Conservation (phyloP, 495 filamentous ascomycete species). For the Amniculicola lignicola region DNA sequence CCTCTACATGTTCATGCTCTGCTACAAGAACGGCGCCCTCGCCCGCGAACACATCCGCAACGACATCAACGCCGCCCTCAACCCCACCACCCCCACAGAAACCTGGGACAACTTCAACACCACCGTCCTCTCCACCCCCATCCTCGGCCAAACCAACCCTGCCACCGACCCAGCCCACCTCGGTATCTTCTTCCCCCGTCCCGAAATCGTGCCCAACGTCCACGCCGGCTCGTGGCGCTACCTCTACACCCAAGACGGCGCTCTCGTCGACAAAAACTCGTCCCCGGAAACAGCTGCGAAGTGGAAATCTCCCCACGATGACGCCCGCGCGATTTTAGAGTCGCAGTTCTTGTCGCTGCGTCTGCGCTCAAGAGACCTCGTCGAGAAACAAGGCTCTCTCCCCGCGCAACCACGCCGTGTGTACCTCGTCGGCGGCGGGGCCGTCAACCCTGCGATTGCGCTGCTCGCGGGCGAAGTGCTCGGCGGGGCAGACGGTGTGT, state of each 20-base stretch:
- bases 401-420: slow-evolving; percentile 83
- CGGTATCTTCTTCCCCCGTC: slow-evolving; percentile 88
- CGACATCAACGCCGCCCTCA: slow-evolving; percentile 53
- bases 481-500: slow-evolving; percentile 84
- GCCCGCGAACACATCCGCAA: slow-evolving; percentile 88
- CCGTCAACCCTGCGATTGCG: slow-evolving; percentile 81
- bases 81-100: slow-evolving; percentile 45
- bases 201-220: slow-evolving; percentile 93
- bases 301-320: slow-evolving; percentile 58
- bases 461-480: slow-evolving; percentile 78
- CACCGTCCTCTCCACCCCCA: slow-evolving; percentile 58
- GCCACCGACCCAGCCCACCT: slow-evolving; percentile 65
- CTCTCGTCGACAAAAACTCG: slow-evolving; percentile 33
- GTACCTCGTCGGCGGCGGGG: slow-evolving; percentile 91
- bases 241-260: slow-evolving; percentile 62
- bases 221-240: slow-evolving; percentile 80
- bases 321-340: slow-evolving; percentile 88
- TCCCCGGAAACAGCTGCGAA: slow-evolving; percentile 34
- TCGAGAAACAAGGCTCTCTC: slow-evolving; percentile 53
- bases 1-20: slow-evolving; percentile 90
- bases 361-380: slow-evolving; percentile 72
- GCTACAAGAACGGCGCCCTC: slow-evolving; percentile 96
- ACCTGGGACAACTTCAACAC: slow-evolving; percentile 78
- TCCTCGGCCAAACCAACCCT: slow-evolving; percentile 56
- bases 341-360: slow-evolving; percentile 88